phyloP scores from a whole-genome alignment of 2,329 filamentous ascomycete species.

The Metarhizium guizhouense region DNA sequence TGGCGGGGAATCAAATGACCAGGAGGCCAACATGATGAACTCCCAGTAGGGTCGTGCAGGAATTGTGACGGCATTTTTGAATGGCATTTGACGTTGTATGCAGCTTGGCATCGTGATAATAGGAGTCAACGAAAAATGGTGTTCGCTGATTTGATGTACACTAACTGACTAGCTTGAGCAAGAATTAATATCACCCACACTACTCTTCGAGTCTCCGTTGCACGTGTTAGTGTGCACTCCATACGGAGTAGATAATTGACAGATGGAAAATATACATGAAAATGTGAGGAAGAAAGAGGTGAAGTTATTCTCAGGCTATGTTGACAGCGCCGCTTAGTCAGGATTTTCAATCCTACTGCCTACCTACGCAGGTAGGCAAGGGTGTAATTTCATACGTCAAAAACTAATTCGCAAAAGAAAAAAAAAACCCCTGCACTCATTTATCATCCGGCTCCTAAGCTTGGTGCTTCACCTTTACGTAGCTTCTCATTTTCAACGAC shows the following conservation, averaged over 20 bases:
- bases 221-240: no score
- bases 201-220: background rate
- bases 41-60: conserved; percentile 6
- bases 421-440: background rate
- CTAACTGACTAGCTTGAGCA: background rate
- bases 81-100: no score
- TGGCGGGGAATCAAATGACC: conserved; percentile 18
- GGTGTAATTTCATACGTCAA: background rate
- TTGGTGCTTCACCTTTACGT: background rate
- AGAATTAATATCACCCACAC: background rate
- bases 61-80: background rate
- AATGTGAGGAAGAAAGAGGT: no score
- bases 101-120: no score
- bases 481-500: background rate
- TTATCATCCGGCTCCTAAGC: background rate
- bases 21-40: conserved; percentile 15
- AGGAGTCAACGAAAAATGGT: no score
- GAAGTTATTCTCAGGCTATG: background rate
- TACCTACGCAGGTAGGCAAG: no score
- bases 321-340: background rate
- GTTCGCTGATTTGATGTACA: no score
- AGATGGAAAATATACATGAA: no score
- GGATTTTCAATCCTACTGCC: no score
- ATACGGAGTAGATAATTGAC: no score
- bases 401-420: background rate